phyloP scores from a whole-genome alignment of 331 rosid species.

The Acacia concinna region DNA sequence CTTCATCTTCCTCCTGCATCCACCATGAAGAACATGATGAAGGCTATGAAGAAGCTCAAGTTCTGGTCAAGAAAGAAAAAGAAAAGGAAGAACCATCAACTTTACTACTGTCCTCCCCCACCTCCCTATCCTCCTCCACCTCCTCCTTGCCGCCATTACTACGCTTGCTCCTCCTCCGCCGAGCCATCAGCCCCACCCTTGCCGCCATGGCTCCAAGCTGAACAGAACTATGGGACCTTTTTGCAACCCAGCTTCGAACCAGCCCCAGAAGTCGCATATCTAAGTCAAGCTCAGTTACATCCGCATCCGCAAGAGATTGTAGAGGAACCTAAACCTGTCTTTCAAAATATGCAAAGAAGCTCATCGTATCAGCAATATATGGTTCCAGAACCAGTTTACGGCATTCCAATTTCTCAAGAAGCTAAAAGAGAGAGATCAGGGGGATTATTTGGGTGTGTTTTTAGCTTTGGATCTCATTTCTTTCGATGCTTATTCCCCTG shows the following conservation, averaged over 20 bases:
- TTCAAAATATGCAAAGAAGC: neutral
- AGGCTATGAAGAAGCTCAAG: conserved; percentile 72
- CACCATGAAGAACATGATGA: conserved; percentile 37
- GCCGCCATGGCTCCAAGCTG: conserved; percentile 62
- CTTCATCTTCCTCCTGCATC: neutral
- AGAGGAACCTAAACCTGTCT: neutral
- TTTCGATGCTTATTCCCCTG: conserved; percentile 67
- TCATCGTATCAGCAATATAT: conserved; percentile 30
- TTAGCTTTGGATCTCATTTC: conserved; percentile 14
- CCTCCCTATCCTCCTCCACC: conserved; percentile 31
- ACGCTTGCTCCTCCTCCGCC: conserved; percentile 29
- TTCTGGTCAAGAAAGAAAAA: conserved; percentile 65
- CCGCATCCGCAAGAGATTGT: conserved; percentile 1
- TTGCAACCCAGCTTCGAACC: conserved; percentile 3
- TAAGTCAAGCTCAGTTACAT: conserved; percentile 17
- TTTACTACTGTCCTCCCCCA: neutral
- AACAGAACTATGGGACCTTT: conserved; percentile 33
- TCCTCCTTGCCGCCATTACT: conserved; percentile 43
- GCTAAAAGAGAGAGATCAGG: conserved; percentile 26
- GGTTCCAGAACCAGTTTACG: conserved; percentile 50
- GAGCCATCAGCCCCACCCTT: conserved; percentile 86
- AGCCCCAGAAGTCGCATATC: neutral
- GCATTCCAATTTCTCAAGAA: conserved; percentile 47
- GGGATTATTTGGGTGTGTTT: conserved; percentile 25
- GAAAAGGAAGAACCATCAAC: conserved; percentile 37